Conservation (phyloP, 352 stramenopile genomes). For the Hyaloperonospora arabidopsidis region DNA sequence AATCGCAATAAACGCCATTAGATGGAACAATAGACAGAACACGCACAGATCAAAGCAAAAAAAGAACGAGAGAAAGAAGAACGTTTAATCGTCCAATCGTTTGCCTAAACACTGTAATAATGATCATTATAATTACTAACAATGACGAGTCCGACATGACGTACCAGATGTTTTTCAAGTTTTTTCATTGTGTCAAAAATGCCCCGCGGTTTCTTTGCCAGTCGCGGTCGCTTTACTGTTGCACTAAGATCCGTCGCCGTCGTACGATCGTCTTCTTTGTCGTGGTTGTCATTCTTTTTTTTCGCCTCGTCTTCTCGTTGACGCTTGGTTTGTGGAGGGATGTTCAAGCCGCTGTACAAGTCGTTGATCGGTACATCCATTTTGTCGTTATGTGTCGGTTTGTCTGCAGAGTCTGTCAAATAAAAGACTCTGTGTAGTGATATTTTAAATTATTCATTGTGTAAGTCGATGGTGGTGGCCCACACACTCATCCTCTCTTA, state of each 20-base stretch:
- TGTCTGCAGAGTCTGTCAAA: not conserved
- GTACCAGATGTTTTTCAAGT: conserved; percentile 63
- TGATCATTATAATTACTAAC: too few species aligned
- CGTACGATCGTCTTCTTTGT: not conserved
- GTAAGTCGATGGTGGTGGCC: too few species aligned
- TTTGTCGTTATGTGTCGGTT: not conserved
- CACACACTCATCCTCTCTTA: too few species aligned
- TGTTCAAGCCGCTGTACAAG: conserved; percentile 48
- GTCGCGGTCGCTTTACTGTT: conserved; percentile 22
- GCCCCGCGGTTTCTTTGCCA: conserved; percentile 30
- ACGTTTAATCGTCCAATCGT: too few species aligned
- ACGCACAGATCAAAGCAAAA: too few species aligned
- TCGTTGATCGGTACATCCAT: conserved; percentile 18
- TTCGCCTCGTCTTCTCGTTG: conserved; percentile 13
- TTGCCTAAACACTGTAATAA: too few species aligned
- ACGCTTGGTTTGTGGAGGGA: conserved; percentile 46
- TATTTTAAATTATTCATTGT: too few species aligned
- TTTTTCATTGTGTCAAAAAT: conserved; percentile 38
- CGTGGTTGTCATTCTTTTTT: not conserved
- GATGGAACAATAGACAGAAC: too few species aligned
- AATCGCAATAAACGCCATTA: not conserved
- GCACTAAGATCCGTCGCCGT: too few species aligned
- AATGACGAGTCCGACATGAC: not conserved
- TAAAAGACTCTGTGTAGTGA: too few species aligned
- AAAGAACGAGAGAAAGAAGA: too few species aligned